Percentiles rank a stretch among this genome's conserved stretches.
phyloP scores from a whole-genome alignment of 2,329 filamentous ascomycete species.

The Nectriaceae sp. region DNA sequence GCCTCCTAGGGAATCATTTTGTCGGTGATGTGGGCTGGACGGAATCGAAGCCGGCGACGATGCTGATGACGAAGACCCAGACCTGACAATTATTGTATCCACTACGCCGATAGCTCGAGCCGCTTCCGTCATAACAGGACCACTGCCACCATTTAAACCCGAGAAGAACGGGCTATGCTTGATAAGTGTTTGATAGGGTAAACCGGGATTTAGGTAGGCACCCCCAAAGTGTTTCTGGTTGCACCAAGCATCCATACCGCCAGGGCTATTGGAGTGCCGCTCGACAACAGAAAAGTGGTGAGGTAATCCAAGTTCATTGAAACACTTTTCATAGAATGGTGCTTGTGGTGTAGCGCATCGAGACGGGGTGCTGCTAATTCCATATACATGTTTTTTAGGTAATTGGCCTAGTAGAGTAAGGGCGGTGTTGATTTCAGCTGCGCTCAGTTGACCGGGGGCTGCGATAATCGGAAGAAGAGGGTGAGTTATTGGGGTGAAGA shows the following conservation, averaged over 20 bases:
- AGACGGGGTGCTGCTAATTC: slow-evolving; percentile 72
- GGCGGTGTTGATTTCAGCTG: slow-evolving; percentile 81
- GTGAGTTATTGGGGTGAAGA: slow-evolving; percentile 87
- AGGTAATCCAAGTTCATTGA: slow-evolving; percentile 82
- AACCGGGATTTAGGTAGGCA: slow-evolving; percentile 75
- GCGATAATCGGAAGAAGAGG: slow-evolving; percentile 81
- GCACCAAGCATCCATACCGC: slow-evolving; percentile 71
- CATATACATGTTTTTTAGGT: slow-evolving; percentile 78
- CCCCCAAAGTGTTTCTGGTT: slow-evolving; percentile 77
- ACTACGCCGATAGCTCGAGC: slow-evolving; percentile 78
- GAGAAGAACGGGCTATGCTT: slow-evolving; percentile 55
- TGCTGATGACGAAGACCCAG: slow-evolving; percentile 42
- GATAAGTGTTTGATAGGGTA: slow-evolving; percentile 62
- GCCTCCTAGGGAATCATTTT: slow-evolving; percentile 24
- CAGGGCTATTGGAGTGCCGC: slow-evolving; percentile 63
- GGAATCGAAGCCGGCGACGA: slow-evolving; percentile 50
- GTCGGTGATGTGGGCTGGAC: slow-evolving; percentile 47
- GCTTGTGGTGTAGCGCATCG: slow-evolving; percentile 67
- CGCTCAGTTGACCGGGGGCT: slow-evolving; percentile 82
- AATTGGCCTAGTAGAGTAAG: slow-evolving; percentile 78
- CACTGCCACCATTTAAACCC: slow-evolving; percentile 50
- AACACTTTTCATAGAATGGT: slow-evolving; percentile 83
- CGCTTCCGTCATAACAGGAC: slow-evolving; percentile 69
- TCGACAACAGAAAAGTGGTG: slow-evolving; percentile 79
- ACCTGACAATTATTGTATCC: slow-evolving; percentile 74